Evolutionary conservation across 2,329 filamentous ascomycete genomes (phyloP).

Genomic region (Amauroascus verrucosus): DNA sequence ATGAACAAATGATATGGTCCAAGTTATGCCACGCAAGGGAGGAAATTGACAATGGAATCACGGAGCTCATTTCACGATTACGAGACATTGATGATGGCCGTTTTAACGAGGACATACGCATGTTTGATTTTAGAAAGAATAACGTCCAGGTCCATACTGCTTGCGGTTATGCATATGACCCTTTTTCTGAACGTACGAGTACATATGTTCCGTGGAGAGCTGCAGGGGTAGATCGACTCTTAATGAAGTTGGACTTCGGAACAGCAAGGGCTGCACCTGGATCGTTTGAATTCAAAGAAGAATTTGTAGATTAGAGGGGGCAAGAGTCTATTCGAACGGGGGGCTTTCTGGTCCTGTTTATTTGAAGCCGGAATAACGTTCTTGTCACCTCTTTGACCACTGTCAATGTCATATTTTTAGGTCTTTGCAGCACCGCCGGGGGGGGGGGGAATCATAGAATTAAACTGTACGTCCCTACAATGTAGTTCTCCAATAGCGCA

Average conservation of each 20-base stretch:
- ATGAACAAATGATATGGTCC: constrained; percentile 57
- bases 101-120: constrained; percentile 31
- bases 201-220: constrained; percentile 60
- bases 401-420: too few species aligned
- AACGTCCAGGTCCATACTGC: constrained; percentile 23
- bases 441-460: too few species aligned
- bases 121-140: constrained; percentile 26
- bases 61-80: constrained; percentile 47
- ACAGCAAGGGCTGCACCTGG: constrained; percentile 19
- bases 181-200: constrained; percentile 23
- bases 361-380: neutral
- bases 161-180: constrained; percentile 26
- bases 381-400: too few species aligned
- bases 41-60: constrained; percentile 57
- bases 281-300: constrained; percentile 8
- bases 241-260: constrained; percentile 77
- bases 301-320: constrained; percentile 1
- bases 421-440: too few species aligned
- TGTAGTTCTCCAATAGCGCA: too few species aligned
- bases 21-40: constrained; percentile 55
- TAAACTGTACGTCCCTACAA: too few species aligned
- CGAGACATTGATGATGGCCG: constrained; percentile 52
- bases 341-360: neutral
- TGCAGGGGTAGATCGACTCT: constrained; percentile 68
- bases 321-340: neutral